phyloP scores from a whole-genome alignment of 257 asterid genomes.

The Przewalskia tangutica region DNA sequence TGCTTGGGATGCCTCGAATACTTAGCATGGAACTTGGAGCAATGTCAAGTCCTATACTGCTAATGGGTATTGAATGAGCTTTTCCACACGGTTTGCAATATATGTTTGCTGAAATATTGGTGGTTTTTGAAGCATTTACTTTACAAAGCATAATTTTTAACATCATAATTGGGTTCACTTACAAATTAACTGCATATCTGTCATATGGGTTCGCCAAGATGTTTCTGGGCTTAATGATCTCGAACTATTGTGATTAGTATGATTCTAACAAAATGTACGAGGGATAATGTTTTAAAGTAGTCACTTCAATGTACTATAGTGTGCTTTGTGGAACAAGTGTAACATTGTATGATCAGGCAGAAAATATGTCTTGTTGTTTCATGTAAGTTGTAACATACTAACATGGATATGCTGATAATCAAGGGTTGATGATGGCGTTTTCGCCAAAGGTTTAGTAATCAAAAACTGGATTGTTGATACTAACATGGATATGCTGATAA shows the following conservation, averaged over 20 bases:
- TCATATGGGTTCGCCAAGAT: not conserved
- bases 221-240: not conserved
- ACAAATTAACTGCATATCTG: not conserved
- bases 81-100: not conserved
- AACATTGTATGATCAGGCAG: not conserved
- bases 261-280: not conserved
- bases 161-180: not conserved
- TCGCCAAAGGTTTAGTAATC: too few species aligned
- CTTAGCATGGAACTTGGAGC: not conserved
- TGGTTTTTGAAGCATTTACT: not conserved
- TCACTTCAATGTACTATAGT: not conserved
- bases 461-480: too few species aligned
- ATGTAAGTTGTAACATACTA: not conserved
- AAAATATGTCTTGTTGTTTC: not conserved
- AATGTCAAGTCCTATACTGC: not conserved
- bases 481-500: too few species aligned
- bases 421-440: too few species aligned
- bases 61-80: not conserved
- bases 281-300: not conserved
- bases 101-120: not conserved
- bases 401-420: not conserved
- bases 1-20: not conserved
- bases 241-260: not conserved
- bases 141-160: not conserved
- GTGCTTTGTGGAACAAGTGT: not conserved